A percentile compares a stretch with the other conserved stretches of the same genome.
phyloP scores from a whole-genome alignment of 2,329 filamentous ascomycete genomes.

The Nannizziopsis barbatae region DNA sequence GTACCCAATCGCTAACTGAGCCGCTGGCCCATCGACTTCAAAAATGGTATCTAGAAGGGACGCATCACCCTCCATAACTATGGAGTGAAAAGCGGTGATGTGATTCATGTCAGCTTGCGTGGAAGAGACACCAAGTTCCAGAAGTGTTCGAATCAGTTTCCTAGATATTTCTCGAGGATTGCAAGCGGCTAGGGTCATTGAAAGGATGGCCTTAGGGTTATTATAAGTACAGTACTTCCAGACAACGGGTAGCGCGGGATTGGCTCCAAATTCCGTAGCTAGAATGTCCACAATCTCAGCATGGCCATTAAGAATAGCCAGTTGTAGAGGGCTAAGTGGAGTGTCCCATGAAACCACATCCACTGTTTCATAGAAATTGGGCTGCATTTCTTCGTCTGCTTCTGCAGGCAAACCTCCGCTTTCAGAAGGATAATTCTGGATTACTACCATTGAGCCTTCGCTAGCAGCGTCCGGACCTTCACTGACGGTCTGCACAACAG shows the following conservation, averaged over 20 bases:
- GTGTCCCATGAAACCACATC: slow-evolving; percentile 69
- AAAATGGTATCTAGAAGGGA: slow-evolving; percentile 9
- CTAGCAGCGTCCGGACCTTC: slow-evolving; percentile 40
- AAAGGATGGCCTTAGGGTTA: slow-evolving; percentile 1
- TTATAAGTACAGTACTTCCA: slow-evolving; percentile 42
- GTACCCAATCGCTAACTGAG: slow-evolving; percentile 11
- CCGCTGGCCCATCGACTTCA: slow-evolving; percentile 11
- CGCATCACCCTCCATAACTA: slow-evolving; percentile 40
- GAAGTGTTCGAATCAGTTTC: slow-evolving; percentile 1
- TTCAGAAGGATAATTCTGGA: slow-evolving; percentile 44
- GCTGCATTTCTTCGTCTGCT: slow-evolving; percentile 32
- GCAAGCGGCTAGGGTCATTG: slow-evolving; percentile 5
- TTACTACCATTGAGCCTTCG: slow-evolving; percentile 53
- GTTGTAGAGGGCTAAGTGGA: slow-evolving; percentile 61
- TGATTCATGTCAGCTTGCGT: slow-evolving; percentile 57
- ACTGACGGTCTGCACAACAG: slow-evolving; percentile 30
- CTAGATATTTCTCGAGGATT: slow-evolving; percentile 4
- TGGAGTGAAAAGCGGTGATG: slow-evolving; percentile 54
- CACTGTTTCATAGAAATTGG: slow-evolving; percentile 65
- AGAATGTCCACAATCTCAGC: slow-evolving; percentile 57
- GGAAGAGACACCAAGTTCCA: slow-evolving; percentile 52
- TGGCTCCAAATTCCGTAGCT: slow-evolving; percentile 62
- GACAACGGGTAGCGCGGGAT: slow-evolving; percentile 38
- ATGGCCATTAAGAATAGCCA: slow-evolving; percentile 66
- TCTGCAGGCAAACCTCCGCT: slow-evolving; percentile 20